Base-by-base conservation (phyloP, 805 yeast species). In the Barnettozyma sp. region DNA sequence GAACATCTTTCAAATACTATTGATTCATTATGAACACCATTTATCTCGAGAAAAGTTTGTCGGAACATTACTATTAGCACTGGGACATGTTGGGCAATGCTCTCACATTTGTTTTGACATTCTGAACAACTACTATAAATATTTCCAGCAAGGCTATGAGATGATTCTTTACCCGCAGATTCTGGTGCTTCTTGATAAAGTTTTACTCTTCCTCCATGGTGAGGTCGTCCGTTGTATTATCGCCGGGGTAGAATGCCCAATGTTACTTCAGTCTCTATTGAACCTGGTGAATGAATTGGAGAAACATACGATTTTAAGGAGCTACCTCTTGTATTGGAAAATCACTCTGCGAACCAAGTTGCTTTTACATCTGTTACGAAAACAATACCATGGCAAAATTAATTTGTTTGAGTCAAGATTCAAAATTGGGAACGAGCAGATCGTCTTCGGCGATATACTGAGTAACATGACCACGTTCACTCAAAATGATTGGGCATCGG, bases 121-220 rank as follows among this genome's bases (percentile, higher is more conserved):
- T 5, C 26, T 46, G 3, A 35, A 38, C 22, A 51, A 52, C 22
- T 43, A 41, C 24, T 30, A 39, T 11, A 30, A 14, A 3, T 51
- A 51, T 33, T 51, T 40, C 36, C 36, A 40, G 8, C 27, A 48
- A 4, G 52, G 52, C 2, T 40, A 36, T 32, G 55, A 51, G 28
- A 40, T 48, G 14, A 17, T 48, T 5, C 12, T 48, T 4, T 18
- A 44, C 18, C 42, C 42, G 12, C 22, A 20, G 7, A 22, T 46
- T 3, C 26, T 48, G 6, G 38, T 37, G n/a, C 26, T 38, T 5
- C 13, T 52, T 15, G 52, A 46, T 13, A 44, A 37, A 17, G 16
- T 41, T 1, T 14, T 42, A 6, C 39, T 25, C n/a, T 33, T 27
- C 16, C 15, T 48, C 4, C 18, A 31, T 1, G 27, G 35, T 4